Conservation (phyloP, 441 rosid species). For the Croton laevigatus region DNA sequence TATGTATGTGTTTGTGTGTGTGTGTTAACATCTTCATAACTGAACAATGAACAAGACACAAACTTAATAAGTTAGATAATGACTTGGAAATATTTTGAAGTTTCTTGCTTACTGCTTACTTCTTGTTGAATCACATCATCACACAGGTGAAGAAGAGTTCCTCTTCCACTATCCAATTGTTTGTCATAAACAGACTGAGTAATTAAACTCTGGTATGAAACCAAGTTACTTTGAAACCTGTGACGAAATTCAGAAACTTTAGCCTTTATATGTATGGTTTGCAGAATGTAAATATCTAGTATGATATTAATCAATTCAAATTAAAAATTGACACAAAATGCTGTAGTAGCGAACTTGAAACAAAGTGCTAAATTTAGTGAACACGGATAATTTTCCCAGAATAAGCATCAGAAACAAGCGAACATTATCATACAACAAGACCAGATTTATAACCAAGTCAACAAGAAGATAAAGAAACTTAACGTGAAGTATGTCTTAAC, state of each 20-base stretch:
- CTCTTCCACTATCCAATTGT: constrained; percentile 80
- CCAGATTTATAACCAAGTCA: neutral
- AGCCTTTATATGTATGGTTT: neutral
- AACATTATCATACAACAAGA: neutral
- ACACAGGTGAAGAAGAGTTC: constrained; percentile 80
- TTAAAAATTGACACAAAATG: too few relatives aligned
- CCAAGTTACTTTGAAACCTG: constrained; percentile 85
- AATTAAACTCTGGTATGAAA: constrained; percentile 78
- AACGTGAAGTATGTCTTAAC: constrained; percentile 96
- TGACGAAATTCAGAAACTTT: neutral
- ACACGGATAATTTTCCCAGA: neutral
- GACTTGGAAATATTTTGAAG: constrained; percentile 25
- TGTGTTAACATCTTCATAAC: neutral
- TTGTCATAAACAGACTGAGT: constrained; percentile 83
- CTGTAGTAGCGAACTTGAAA: neutral
- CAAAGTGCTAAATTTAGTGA: neutral
- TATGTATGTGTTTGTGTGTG: too few relatives aligned
- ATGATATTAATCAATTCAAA: too few relatives aligned
- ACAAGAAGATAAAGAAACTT: constrained; percentile 32
- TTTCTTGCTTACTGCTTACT: constrained; percentile 55
- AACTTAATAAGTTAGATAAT: neutral
- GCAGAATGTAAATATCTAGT: neutral
- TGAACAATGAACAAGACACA: neutral
- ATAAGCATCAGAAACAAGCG: neutral
- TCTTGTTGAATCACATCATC: constrained; percentile 86